Base-by-base conservation (phyloP, 768 basidiomycete species). In the Serendipita sp. region DNA sequence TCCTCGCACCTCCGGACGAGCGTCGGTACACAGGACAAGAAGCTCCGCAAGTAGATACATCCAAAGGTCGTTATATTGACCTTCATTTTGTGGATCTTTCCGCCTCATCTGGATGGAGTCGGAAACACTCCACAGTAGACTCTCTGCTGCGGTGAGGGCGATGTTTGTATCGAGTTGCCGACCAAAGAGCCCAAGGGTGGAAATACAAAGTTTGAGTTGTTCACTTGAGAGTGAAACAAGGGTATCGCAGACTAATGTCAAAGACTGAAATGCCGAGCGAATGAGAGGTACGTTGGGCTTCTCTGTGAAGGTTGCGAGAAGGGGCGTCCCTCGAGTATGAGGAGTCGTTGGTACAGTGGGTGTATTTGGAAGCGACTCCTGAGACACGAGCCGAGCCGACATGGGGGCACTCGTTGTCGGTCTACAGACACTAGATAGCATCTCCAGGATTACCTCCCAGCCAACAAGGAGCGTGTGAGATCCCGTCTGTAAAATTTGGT, bases 121-220 rank as follows among this genome's bases (percentile, higher is more conserved):
- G 0, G 94, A 96, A 0, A 99, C 89, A 66, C 89, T 88, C 95
- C 95, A 98, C 3, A 99, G 77, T 2, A 97, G 75, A 63, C 91
- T 92, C 65, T 91, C 91, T 0, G 94, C 91, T 0, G 91, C 91
- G 0, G 95, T 95, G 64, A 99, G 76, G 1, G 93, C 90, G 65
- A 99, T 95, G 69, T 99, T 99, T 44, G 95, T 94, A 68, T 98
- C 96, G 0, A 84, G 81, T 70, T 98, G 95, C 16, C 86, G 82
- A 5, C 94, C 93, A 73, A 95, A 99, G 64, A 88, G 85, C 3
- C 91, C 91, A 0, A 99, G 78, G 3, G 95, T 94, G 67, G 79
- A 83, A 74, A 98, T 95, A 69, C 93, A 97, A 7, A 90, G 78
- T 5, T 86, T 85, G 28, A 97, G 83, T 70, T 95, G 87, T 30